Evolutionary conservation across 345 rosid species (phyloP), one percentile per base, ranked within the genome.

Genomic region (Eutrema heterophyllum): DNA sequence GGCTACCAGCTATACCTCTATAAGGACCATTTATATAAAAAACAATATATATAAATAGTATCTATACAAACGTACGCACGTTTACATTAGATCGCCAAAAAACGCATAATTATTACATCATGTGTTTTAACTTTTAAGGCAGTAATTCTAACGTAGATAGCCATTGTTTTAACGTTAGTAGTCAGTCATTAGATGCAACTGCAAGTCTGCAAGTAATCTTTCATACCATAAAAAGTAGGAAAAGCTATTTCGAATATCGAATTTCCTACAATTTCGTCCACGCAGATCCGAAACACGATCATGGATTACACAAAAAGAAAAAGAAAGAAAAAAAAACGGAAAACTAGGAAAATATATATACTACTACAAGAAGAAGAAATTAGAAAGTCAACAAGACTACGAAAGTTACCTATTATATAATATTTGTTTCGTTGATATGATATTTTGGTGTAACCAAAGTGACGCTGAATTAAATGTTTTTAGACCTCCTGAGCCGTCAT

Each of bases 401-500:
- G 21, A 35, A 65, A 65, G 41, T 73, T 38, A 65, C 51, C 58
- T 66, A 73, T 13, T 15, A 13, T 44, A 50, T 44, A 4, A 50
- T 44, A 4, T 63, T 26, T 54, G 1, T 53, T n/a, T 0, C 3
- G 49, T 10, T 9, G 46, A 57, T 56, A 70, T 13, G 39, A 50
- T 39, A 29, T 46, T 54, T 51, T 64, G 11, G 55, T 29, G 30
- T 7, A 64, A 62, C 69, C 45, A 33, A 45, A 64, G 45, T 51
- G 43, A 13, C 13, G 36, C 21, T 40, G 26, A 68, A 50, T 0
- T 18, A 0, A n/a, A 39, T 53, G 36, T 18, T 40, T 21, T 46
- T 45, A 76, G 29, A 55, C 60, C 60, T 71, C 80, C 13, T 71
- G 80, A 65, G 77, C 76, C 68, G 16, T 71, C 84, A 44, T 71